Evolutionary conservation across 1,139 yeast species (phyloP).

Genomic region (Pichia sp.): DNA sequence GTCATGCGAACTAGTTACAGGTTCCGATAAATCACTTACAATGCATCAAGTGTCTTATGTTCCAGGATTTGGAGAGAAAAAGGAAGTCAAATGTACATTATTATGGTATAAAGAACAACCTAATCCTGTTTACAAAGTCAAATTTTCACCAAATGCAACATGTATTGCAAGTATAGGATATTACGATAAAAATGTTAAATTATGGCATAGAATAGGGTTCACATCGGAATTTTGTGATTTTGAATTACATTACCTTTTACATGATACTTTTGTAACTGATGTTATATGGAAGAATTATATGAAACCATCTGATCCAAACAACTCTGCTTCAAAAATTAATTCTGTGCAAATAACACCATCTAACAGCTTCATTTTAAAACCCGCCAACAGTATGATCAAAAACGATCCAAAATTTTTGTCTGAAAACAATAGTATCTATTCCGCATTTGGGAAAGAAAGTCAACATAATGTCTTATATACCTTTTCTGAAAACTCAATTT

Average conservation of each 20-base stretch:
- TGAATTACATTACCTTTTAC: constrained; percentile 64
- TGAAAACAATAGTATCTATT: constrained; percentile 14
- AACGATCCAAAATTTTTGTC: constrained; percentile 12
- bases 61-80: constrained; percentile 21
- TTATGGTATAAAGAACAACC: constrained; percentile 57
- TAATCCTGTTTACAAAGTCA: constrained; percentile 47
- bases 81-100: constrained; percentile 27
- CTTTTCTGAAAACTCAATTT: constrained; percentile 44
- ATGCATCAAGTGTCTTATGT: constrained; percentile 41
- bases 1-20: constrained; percentile 44
- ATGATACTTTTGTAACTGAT: constrained; percentile 51
- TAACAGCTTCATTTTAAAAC: constrained; percentile 21
- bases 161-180: constrained; percentile 59
- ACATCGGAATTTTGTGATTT: constrained; percentile 63
- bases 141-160: constrained; percentile 59
- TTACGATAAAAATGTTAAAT: constrained; percentile 61
- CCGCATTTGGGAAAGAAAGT: constrained; percentile 13
- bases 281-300: constrained; percentile 46
- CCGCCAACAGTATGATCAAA: constrained; percentile 26
- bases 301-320: constrained; percentile 2
- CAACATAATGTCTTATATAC: constrained; percentile 54
- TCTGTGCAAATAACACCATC: constrained; percentile 7
- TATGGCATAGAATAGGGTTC: constrained; percentile 74
- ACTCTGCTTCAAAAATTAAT: not conserved
- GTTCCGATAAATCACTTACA: constrained; percentile 44